A percentile compares a stretch with the other conserved stretches of the same genome.
Conservation (phyloP, 352 stramenopile genomes). For the Peronospora farinosa region DNA sequence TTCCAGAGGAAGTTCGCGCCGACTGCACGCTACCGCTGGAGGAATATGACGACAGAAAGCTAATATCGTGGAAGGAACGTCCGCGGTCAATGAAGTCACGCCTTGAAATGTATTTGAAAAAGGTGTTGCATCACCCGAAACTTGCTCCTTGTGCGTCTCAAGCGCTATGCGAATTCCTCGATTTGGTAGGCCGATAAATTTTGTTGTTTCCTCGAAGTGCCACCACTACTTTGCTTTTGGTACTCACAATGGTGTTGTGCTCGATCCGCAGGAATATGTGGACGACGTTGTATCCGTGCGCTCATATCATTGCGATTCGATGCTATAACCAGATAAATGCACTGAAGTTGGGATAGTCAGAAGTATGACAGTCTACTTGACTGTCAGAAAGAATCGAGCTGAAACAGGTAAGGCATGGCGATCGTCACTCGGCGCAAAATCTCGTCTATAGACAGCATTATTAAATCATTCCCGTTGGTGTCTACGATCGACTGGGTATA, state of each 20-base stretch:
- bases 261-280: constrained; percentile 46
- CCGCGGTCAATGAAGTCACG: constrained; percentile 56
- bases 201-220: not conserved
- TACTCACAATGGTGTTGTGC: constrained; percentile 4
- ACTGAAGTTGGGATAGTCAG: not conserved
- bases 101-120: constrained; percentile 56
- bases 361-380: not conserved
- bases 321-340: constrained; percentile 22
- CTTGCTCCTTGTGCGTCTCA: constrained; percentile 50
- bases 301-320: constrained; percentile 43
- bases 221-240: not conserved
- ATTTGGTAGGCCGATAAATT: constrained; percentile 37
- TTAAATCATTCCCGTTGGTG: constrained; percentile 5
- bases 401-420: not conserved
- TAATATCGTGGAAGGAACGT: constrained; percentile 55
- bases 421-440: constrained; percentile 6
- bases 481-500: constrained; percentile 45
- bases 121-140: constrained; percentile 43
- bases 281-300: constrained; percentile 35
- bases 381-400: not conserved
- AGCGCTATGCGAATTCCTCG: constrained; percentile 66
- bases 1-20: constrained; percentile 40
- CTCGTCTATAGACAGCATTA: constrained; percentile 15
- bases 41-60: constrained; percentile 32
- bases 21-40: constrained; percentile 45